phyloP scores from a whole-genome alignment of 345 rosid species.

The Salix koriyanagi region DNA sequence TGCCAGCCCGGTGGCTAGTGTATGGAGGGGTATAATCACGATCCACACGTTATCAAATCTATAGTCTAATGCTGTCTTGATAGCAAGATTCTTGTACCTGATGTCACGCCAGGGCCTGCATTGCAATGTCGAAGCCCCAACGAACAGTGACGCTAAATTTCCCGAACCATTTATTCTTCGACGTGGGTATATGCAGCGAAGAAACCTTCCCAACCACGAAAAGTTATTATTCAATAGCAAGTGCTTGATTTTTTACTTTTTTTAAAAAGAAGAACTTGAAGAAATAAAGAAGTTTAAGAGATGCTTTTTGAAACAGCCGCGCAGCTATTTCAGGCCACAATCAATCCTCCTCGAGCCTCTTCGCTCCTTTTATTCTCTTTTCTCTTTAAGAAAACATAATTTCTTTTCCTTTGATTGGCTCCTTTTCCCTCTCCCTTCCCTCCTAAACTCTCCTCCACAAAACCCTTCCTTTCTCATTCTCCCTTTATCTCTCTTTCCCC shows the following conservation, averaged over 20 bases:
- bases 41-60: not conserved
- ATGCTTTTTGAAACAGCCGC: constrained; percentile 4
- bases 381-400: not conserved
- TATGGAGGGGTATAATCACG: not conserved
- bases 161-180: not conserved
- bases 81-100: not conserved
- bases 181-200: not conserved
- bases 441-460: not conserved
- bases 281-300: not conserved
- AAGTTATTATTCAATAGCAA: not conserved
- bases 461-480: not conserved
- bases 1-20: not conserved
- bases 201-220: not conserved
- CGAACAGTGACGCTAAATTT: not conserved
- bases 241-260: too few species aligned
- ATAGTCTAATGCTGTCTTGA: not conserved
- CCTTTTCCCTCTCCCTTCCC: not conserved
- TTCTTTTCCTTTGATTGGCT: not conserved
- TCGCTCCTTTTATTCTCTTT: not conserved
- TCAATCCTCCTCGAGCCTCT: constrained; percentile 14
- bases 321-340: constrained; percentile 24
- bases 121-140: not conserved
- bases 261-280: too few species aligned
- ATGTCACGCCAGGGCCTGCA: not conserved
- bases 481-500: not conserved